phyloP scores from a whole-genome alignment of 495 filamentous ascomycete species.

The Ramalina peruviana region DNA sequence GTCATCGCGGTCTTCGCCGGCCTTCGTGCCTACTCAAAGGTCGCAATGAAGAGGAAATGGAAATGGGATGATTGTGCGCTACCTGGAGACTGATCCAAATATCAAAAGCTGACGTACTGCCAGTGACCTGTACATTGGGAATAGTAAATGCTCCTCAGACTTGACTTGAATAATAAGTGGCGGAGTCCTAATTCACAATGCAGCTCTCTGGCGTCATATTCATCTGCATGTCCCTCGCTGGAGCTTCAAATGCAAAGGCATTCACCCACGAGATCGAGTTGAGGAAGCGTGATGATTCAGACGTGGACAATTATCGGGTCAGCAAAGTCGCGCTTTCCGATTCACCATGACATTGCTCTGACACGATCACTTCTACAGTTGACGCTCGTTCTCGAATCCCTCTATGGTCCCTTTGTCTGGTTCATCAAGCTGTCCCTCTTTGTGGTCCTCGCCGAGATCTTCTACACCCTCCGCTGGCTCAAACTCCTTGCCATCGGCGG shows the following conservation, averaged over 20 bases:
- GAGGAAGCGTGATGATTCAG: not conserved
- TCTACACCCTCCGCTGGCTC: slow-evolving; percentile 9
- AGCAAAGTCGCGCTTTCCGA: not conserved
- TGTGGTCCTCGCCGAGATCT: slow-evolving; percentile 10
- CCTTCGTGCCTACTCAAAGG: slow-evolving; percentile 6
- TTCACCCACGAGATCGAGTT: slow-evolving; percentile 1
- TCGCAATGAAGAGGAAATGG: slow-evolving; percentile 2
- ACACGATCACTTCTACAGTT: not conserved
- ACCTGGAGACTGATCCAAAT: not conserved
- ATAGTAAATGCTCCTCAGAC: not conserved
- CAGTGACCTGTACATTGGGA: slow-evolving; percentile 3
- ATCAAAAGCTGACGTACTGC: not conserved
- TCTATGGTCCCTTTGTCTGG: slow-evolving; percentile 11
- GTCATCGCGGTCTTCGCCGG: slow-evolving; percentile 7
- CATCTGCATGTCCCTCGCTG: not conserved
- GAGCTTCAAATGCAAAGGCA: not conserved
- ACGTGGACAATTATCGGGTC: not conserved
- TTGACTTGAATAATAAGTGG: too few species aligned
- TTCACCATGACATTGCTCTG: too few species aligned
- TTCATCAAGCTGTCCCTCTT: slow-evolving; percentile 15
- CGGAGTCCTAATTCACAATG: not conserved
- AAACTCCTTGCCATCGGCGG: slow-evolving; percentile 2
- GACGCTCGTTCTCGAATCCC: slow-evolving; percentile 6
- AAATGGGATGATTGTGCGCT: slow-evolving; percentile 11
- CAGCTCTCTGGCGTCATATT: not conserved